phyloP scores from a whole-genome alignment of 2,329 filamentous ascomycete species.

The Pseudogymnoascus sp. region DNA sequence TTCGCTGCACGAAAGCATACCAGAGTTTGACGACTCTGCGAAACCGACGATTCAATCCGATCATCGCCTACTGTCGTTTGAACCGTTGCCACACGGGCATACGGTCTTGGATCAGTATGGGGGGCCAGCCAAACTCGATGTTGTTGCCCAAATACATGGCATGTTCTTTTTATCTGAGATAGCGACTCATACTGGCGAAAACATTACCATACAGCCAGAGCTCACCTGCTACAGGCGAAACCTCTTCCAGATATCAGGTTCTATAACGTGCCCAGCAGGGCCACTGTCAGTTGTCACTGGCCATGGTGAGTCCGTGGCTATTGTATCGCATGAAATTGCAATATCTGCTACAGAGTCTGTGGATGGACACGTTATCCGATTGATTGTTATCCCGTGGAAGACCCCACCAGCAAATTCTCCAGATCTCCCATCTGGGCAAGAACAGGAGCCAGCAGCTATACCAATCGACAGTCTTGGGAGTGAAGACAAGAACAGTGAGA shows the following conservation, averaged over 20 bases:
- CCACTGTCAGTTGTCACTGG: slow-evolving; percentile 77
- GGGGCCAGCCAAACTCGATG: slow-evolving; percentile 40
- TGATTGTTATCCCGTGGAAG: slow-evolving; percentile 98
- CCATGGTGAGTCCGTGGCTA: slow-evolving; percentile 73
- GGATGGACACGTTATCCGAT: slow-evolving; percentile 82
- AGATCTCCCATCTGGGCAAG: slow-evolving; percentile 55
- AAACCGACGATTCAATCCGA: slow-evolving; percentile 29
- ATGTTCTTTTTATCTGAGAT: slow-evolving; percentile 80
- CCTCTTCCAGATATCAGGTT: slow-evolving; percentile 91
- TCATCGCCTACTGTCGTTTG: slow-evolving; percentile 30
- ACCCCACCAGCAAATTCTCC: slow-evolving; percentile 75
- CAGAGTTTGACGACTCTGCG: slow-evolving; percentile 22
- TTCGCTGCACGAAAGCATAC: slow-evolving; percentile 22
- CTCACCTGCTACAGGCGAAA: slow-evolving; percentile 94
- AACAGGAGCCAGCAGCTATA: slow-evolving; percentile 81
- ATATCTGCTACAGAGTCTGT: slow-evolving; percentile 93
- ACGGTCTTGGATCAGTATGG: slow-evolving; percentile 44
- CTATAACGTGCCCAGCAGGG: slow-evolving; percentile 70
- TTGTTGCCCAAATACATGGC: slow-evolving; percentile 68
- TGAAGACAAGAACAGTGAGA: slow-evolving; percentile 52
- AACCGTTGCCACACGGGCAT: slow-evolving; percentile 31
- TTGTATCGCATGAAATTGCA: slow-evolving; percentile 74
- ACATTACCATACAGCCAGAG: slow-evolving; percentile 59
- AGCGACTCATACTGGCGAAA: slow-evolving; percentile 42
- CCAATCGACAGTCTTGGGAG: slow-evolving; percentile 51